Conservation (phyloP, 2,329 filamentous ascomycete genomes). For the Clonostachys rosea region DNA sequence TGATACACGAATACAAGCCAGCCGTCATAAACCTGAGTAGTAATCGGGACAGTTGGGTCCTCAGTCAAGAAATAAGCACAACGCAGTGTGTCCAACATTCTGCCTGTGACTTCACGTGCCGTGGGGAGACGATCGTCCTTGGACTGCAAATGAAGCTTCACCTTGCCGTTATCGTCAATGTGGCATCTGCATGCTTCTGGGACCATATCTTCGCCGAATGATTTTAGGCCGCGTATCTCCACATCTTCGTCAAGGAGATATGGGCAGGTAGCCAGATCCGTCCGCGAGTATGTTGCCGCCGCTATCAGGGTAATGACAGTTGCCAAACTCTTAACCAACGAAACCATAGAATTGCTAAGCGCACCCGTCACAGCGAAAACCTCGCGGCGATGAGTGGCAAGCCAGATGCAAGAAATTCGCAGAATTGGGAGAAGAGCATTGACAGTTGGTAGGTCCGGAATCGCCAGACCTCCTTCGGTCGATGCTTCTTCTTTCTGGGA, state of each 20-base stretch:
- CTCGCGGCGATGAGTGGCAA: slow-evolving; percentile 39
- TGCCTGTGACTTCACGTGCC: slow-evolving; percentile 33
- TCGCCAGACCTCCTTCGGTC: not conserved
- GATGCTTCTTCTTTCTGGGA: slow-evolving; percentile 9
- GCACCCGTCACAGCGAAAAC: slow-evolving; percentile 38
- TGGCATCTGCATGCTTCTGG: slow-evolving; percentile 32
- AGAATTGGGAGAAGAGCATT: slow-evolving; percentile 39
- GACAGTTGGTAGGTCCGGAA: slow-evolving; percentile 19
- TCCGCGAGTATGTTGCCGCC: slow-evolving; percentile 30
- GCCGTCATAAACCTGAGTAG: slow-evolving; percentile 15
- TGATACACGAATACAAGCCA: slow-evolving; percentile 24
- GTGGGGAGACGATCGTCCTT: slow-evolving; percentile 20
- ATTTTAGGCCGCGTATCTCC: slow-evolving; percentile 35
- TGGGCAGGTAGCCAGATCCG: slow-evolving; percentile 28
- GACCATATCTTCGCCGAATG: slow-evolving; percentile 30
- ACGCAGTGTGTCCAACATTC: slow-evolving; percentile 41
- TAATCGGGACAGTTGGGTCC: slow-evolving; percentile 31
- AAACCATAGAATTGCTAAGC: slow-evolving; percentile 36
- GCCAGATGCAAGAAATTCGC: slow-evolving; percentile 50
- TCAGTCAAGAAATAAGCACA: slow-evolving; percentile 42
- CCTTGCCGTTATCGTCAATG: slow-evolving; percentile 21
- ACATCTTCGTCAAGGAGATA: slow-evolving; percentile 50
- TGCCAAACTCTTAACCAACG: slow-evolving; percentile 40
- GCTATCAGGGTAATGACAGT: slow-evolving; percentile 44
- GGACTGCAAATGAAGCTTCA: slow-evolving; percentile 30